Conservation (phyloP, 345 rosid genomes). For the Acer saccharum region DNA sequence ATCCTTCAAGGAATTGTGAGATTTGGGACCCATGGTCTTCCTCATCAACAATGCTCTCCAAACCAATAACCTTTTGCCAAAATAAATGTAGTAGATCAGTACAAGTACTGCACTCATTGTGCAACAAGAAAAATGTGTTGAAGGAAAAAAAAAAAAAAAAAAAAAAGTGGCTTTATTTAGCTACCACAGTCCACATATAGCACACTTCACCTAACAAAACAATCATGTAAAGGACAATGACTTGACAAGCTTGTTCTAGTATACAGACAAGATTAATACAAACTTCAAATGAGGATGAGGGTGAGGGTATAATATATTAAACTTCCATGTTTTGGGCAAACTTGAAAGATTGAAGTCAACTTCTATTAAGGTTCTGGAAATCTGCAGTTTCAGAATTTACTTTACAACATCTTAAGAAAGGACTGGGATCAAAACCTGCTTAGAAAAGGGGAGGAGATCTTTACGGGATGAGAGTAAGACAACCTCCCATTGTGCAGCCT, state of each 20-base stretch:
- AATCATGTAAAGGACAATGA: not conserved
- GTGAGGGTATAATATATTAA: not conserved
- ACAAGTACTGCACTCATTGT: not conserved
- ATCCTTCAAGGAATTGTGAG: constrained; percentile 74
- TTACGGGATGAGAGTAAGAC: not conserved
- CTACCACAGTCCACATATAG: not conserved
- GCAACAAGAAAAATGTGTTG: not conserved
- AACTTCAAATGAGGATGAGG: not conserved
- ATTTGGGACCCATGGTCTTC: constrained; percentile 83
- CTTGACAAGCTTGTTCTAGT: not conserved
- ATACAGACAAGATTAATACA: not conserved
- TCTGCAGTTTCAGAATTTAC: not conserved
- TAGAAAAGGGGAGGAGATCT: not conserved
- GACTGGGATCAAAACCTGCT: not conserved
- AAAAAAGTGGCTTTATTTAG: not conserved
- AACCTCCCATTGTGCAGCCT: not conserved
- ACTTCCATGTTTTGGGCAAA: not conserved
- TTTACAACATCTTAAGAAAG: not conserved
- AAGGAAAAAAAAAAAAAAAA: not conserved
- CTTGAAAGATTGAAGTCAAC: not conserved
- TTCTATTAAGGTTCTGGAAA: not conserved
- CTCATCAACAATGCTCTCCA: constrained; percentile 50
- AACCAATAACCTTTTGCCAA: constrained; percentile 54
- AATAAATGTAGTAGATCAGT: constrained; percentile 14
- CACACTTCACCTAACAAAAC: not conserved